Evolutionary conservation across 225 moss, liverwort and hornwort genomes (phyloP).

Genomic region (Rhytidiadelphus loreus): DNA sequence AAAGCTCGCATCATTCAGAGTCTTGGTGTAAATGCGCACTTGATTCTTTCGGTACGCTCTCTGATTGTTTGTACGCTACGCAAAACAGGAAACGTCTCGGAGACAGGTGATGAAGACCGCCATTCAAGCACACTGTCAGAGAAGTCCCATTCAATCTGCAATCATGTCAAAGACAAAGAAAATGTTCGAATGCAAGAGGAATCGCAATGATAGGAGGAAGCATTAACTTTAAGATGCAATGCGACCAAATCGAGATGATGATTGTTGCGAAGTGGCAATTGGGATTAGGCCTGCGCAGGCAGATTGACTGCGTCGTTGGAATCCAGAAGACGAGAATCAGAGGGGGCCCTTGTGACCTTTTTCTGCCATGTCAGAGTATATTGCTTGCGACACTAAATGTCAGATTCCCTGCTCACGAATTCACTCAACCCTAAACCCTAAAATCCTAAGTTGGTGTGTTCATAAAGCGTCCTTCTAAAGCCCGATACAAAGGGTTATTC

Average conservation of each 20-base stretch:
- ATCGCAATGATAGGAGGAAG: neutral
- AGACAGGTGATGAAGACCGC: neutral
- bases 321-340: neutral
- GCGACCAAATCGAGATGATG: neutral
- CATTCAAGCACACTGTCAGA: neutral
- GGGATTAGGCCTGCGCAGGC: neutral
- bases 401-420: neutral
- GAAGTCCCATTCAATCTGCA: neutral
- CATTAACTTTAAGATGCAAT: neutral
- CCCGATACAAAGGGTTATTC: neutral
- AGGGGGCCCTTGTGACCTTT: neutral
- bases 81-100: neutral
- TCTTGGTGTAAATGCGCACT: neutral
- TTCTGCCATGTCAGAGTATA: neutral
- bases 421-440: neutral
- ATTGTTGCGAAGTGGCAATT: neutral
- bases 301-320: neutral
- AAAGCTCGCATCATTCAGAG: neutral
- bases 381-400: neutral
- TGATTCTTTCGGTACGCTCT: neutral
- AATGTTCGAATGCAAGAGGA: neutral
- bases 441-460: neutral
- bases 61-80: neutral
- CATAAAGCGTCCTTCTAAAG: neutral
- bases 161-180: neutral